Base-by-base conservation (phyloP, 371 early-diverging fungal species). In the Smittium culicis region DNA sequence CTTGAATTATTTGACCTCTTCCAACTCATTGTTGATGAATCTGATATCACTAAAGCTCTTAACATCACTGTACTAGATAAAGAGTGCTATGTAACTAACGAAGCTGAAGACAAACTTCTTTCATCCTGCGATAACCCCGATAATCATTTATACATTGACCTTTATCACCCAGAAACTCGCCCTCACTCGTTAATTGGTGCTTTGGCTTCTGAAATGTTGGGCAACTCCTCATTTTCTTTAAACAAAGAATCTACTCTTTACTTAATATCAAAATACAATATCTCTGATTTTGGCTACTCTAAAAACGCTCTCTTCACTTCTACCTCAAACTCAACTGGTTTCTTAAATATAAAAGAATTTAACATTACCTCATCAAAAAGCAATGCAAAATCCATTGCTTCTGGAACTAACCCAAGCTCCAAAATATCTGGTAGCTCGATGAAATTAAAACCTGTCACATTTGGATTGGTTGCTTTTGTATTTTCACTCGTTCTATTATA, bases 151-250 rank as follows among this genome's bases (percentile, higher is more conserved):
- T 66, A 61, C 35, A 5, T 54, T 35, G 67, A 66, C 27, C 25
- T 16, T 16, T 34, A 61, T 33, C 63, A 66, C 27, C 67, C 67
- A 55, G 25, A 57, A 35, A 34, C 67, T 17, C 61, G 55, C n/a
- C 25, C 45, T 30, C 67, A 66, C 29, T 27, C 60, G 1, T 27
- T 61, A 2, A 45, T 56, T n/a, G 71, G 30, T 11, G 70, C 54
- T n/a, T 17, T 64, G 1, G 66, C 20, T 1, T 31, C 65, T 1
- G 45, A 64, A 35, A 29, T 64, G n/a, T 35, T 64, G 1, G 27
- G 35, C 24, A 64, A 34, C 25, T 17, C 29, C 8, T 11, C 11
- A 17, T 35, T 64, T 35, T 29, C 29, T n/a, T n/a, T 64, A 11
- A 45, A 64, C 27, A 14, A 5, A 11, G 35, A 64, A 20, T 11